phyloP scores from a whole-genome alignment of 768 basidiomycete species.

The Multifurca ochricompacta region DNA sequence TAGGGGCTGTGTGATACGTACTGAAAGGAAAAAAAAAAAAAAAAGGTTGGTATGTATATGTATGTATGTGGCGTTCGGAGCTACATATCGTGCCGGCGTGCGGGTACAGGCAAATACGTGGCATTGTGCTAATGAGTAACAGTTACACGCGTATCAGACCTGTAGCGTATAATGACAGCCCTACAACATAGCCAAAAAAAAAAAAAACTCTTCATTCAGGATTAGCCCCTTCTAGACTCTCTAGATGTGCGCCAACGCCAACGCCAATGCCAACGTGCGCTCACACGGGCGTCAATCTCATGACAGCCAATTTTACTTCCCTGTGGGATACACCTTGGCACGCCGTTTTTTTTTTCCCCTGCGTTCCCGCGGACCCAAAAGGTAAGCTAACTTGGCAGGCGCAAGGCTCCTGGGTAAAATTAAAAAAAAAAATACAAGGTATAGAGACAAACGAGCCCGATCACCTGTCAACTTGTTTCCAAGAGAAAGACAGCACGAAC shows the following conservation, averaged over 20 bases:
- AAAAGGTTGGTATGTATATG: too few relatives aligned
- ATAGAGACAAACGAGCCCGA: background rate
- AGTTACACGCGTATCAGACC: conserved; percentile 14
- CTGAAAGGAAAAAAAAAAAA: background rate
- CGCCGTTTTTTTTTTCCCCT: background rate
- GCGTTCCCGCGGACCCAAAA: conserved; percentile 1
- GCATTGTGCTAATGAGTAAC: background rate
- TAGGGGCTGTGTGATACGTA: conserved; percentile 9
- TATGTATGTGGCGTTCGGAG: conserved; percentile 16
- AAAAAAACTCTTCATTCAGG: background rate
- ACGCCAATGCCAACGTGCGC: too few relatives aligned
- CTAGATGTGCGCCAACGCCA: too few relatives aligned
- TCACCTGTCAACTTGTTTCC: conserved; percentile 15
- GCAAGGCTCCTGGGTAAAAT: background rate
- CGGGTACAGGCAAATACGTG: conserved; percentile 1
- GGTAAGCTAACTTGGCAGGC: background rate
- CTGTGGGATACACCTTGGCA: background rate
- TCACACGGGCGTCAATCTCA: background rate
- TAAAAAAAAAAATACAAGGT: background rate
- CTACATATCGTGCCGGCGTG: background rate
- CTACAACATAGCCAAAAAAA: background rate
- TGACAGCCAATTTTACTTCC: background rate
- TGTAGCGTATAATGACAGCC: conserved; percentile 1
- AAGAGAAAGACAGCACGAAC: conserved; percentile 4
- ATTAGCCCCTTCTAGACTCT: background rate